Evolutionary conservation across 768 basidiomycete species (phyloP), one percentile per base, ranked within the genome.

Genomic region (Lepiota brunneoincarnata): DNA sequence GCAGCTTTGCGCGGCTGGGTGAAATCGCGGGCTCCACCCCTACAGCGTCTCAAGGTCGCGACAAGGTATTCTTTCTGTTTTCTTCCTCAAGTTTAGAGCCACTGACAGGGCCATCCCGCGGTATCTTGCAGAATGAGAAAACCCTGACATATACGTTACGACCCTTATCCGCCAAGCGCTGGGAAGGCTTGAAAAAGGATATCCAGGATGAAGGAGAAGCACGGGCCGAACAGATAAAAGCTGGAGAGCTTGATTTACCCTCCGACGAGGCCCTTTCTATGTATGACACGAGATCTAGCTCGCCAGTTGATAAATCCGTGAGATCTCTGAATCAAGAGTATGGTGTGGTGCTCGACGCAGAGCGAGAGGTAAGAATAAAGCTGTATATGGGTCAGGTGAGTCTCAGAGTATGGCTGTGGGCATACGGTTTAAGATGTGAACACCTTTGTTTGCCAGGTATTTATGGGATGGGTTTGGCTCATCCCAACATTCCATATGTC

Each of bases 381-480:
- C 65, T 89, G 23, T 91, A 84, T 66, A 78, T 84, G 70, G 87
- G 88, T 39, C 81, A 84, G 75, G 87, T 86, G 58, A 57, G 65
- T 58, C 35, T 31, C 51, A 40, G 11, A 42, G 49, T 50, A 24
- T 15, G 21, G 12, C 35, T 17, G 15, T 43, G 24, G n/a, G 37
- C 53, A 31, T 58, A 17, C 17, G 50, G 54, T 21, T 53, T 14
- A 18, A 51, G 40, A 35, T 18, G 44, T 28, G 21, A 14, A 51
- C 10, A 34, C 21, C 63, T 15, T 44, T n/a, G n/a, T n/a, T 18
- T 10, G 31, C 7, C 37, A 91, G 79, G 76, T 92, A 0, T 83
- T 87, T 61, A 82, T 94, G 66, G 86, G 88, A 28, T 94, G 92
- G 92, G 64, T 85, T 46, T 93, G 92, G 92, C 77, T 93, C 63